These are phyloP conservation scores for Termitomyces sp. DNA, from an alignment of 768 basidiomycete genomes.

Conservation along the genomic window DNA sequence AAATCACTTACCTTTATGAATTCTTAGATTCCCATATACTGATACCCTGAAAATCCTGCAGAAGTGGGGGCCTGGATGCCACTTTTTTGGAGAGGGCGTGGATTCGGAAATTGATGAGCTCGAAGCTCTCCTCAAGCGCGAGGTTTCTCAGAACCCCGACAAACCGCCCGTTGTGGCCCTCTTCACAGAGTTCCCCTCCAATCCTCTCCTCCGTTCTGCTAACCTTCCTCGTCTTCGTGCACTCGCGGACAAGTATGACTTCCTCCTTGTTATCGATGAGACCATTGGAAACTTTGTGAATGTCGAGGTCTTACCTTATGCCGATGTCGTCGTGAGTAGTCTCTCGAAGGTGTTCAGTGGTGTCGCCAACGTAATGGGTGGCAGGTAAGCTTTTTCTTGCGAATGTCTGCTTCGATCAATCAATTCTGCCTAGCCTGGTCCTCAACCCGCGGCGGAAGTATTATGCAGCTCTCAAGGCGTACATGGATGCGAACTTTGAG, in stretches of 20 bases:
- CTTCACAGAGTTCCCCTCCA: constrained; percentile 94
- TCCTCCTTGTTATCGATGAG: constrained; percentile 89
- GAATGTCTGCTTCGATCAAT: neutral
- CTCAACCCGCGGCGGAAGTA: constrained; percentile 77
- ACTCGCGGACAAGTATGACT: constrained; percentile 86
- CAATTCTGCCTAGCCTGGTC: constrained; percentile 57
- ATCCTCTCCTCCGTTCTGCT: constrained; percentile 86
- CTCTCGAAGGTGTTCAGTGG: constrained; percentile 95
- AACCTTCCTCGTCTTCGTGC: constrained; percentile 70
- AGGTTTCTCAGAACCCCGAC: constrained; percentile 33
- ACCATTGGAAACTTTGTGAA: constrained; percentile 95
- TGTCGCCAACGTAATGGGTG: constrained; percentile 95
- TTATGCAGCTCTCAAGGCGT: constrained; percentile 62
- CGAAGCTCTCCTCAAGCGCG: constrained; percentile 54
- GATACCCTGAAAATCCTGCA: constrained; percentile 92
- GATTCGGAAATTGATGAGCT: constrained; percentile 74
- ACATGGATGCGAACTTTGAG: constrained; percentile 62
- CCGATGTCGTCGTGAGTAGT: constrained; percentile 89
- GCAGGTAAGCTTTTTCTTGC: constrained; percentile 58
- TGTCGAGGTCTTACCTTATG: constrained; percentile 82
- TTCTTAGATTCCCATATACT: constrained; percentile 83
- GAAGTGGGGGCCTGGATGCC: constrained; percentile 95
- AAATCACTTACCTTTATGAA: neutral
- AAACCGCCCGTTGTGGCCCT: constrained; percentile 71
- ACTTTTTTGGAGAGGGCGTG: constrained; percentile 82